Evolutionary conservation across 345 rosid species (phyloP).

Genomic region (Salix arbutifolia): DNA sequence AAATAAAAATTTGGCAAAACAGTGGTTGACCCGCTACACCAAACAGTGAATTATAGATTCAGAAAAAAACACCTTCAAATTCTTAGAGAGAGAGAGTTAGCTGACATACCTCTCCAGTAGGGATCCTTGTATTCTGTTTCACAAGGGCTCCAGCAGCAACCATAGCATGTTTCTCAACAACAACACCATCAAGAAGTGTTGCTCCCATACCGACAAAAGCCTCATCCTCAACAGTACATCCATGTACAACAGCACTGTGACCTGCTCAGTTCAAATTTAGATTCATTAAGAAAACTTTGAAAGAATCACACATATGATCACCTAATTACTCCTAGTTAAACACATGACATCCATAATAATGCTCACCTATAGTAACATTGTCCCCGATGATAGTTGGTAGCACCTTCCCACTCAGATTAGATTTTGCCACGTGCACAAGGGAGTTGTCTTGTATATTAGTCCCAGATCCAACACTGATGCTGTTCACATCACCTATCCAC

Average conservation of each 20-base stretch:
- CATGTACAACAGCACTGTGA: slow-evolving; percentile 94
- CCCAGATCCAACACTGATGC: slow-evolving; percentile 71
- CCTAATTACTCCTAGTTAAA: background rate
- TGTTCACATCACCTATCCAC: slow-evolving; percentile 74
- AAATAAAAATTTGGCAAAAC: too few relatives aligned
- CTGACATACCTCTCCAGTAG: slow-evolving; percentile 74
- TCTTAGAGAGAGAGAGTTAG: background rate
- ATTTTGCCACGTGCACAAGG: slow-evolving; percentile 91
- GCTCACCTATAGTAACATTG: slow-evolving; percentile 91
- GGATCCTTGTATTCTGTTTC: slow-evolving; percentile 78
- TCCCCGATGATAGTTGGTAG: slow-evolving; percentile 80
- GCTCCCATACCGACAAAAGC: slow-evolving; percentile 94
- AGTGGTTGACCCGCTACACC: too few relatives aligned
- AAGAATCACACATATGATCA: background rate
- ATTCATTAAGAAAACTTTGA: slow-evolving; percentile 3
- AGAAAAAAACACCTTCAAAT: background rate
- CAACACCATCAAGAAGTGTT: slow-evolving; percentile 80
- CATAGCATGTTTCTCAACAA: slow-evolving; percentile 83
- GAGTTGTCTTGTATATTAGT: slow-evolving; percentile 98
- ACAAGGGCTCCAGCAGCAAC: slow-evolving; percentile 99
- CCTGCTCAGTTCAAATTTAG: slow-evolving; percentile 47
- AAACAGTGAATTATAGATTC: background rate
- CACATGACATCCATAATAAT: background rate
- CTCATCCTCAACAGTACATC: slow-evolving; percentile 91
- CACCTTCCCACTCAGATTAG: slow-evolving; percentile 89